A percentile compares a stretch with the other conserved stretches of the same genome.
phyloP scores from a whole-genome alignment of 2,329 filamentous ascomycete species.

The Talaromyces sp. region DNA sequence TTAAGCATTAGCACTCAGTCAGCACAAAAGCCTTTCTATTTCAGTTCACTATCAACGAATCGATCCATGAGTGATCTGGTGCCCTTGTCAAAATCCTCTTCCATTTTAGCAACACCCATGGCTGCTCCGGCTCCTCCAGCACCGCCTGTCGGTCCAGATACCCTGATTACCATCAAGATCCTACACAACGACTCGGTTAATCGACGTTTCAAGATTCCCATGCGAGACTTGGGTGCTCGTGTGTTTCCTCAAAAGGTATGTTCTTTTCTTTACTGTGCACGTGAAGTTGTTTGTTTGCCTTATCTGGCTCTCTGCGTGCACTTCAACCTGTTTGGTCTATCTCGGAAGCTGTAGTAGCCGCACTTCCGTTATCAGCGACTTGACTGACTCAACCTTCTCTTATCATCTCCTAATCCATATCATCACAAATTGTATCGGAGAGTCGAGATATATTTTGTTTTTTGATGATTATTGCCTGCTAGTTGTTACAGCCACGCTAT shows the following conservation, averaged over 20 bases:
- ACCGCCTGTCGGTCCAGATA: conserved; percentile 57
- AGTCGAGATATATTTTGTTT: background rate
- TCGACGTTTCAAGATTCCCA: conserved; percentile 81
- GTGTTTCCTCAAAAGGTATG: conserved; percentile 80
- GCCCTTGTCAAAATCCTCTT: background rate
- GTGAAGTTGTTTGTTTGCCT: background rate
- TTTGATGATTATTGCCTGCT: background rate
- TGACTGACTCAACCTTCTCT: conserved; percentile 14
- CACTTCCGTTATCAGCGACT: conserved; percentile 13
- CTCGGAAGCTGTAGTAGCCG: background rate
- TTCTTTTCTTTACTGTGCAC: conserved; percentile 21
- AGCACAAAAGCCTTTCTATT: background rate
- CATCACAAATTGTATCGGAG: no score
- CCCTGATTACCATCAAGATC: conserved; percentile 80
- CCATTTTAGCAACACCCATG: conserved; percentile 25
- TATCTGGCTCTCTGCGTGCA: background rate
- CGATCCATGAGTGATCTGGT: conserved; percentile 2
- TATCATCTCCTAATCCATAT: background rate
- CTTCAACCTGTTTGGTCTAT: background rate
- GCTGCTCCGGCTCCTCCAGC: conserved; percentile 39
- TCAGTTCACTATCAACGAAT: background rate
- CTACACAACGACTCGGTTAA: conserved; percentile 63
- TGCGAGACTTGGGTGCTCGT: conserved; percentile 72
- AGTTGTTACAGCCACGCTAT: background rate
- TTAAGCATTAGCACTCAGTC: background rate